Conservation (phyloP, 345 rosid genomes). For the Eucalyptus erythrocorys region DNA sequence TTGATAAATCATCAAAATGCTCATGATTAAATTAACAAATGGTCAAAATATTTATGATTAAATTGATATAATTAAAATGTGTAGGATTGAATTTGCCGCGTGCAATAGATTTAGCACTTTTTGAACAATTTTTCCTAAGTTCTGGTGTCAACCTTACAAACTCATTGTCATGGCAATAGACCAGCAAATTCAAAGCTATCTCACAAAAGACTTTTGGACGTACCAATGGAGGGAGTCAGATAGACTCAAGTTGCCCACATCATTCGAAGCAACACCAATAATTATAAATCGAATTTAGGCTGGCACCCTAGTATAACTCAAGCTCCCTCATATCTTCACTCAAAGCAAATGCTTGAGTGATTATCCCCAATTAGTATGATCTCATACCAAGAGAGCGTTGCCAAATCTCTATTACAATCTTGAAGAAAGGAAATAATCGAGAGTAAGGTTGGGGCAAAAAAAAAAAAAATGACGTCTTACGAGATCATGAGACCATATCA, state of each 20-base stretch:
- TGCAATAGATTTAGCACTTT: no score
- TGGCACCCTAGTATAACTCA: background rate
- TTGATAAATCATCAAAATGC: background rate
- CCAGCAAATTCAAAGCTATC: background rate
- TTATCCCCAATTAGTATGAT: background rate
- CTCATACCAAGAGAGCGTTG: background rate
- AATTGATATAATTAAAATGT: no score
- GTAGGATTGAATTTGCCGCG: accelerated
- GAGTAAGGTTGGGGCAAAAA: background rate
- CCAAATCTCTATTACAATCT: background rate
- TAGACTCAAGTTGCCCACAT: background rate
- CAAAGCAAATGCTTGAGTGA: background rate
- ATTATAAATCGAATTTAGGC: background rate
- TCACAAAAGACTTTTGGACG: background rate
- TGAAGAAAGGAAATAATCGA: background rate
- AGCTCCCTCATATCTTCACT: background rate
- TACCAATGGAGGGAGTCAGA: background rate
- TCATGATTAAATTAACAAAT: background rate
- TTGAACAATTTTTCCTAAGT: no score
- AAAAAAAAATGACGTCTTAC: background rate
- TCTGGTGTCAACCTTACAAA: background rate
- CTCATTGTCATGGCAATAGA: background rate
- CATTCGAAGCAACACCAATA: background rate
- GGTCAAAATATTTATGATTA: background rate
- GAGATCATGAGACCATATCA: background rate